Evolutionary conservation across 768 basidiomycete genomes (phyloP).

Genomic region (Xerocomellus dryophilus): DNA sequence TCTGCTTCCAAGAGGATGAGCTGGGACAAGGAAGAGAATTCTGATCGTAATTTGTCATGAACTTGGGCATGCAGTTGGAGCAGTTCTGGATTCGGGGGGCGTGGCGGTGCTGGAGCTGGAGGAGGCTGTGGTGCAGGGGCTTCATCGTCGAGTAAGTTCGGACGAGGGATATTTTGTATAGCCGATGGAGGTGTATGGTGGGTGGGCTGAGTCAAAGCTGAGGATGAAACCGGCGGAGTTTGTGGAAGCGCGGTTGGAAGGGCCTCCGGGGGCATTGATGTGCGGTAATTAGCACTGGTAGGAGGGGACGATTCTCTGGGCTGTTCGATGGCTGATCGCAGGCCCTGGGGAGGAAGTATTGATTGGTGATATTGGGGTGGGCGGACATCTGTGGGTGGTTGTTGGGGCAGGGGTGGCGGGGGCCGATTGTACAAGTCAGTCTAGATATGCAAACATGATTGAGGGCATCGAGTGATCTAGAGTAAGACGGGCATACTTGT

Average conservation of each 20-base stretch:
- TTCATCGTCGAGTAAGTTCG: slow-evolving; percentile 69
- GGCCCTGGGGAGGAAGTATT: slow-evolving; percentile 14
- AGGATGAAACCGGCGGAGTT: slow-evolving; percentile 23
- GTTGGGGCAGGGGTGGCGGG: slow-evolving; percentile 35
- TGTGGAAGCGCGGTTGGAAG: slow-evolving; percentile 28
- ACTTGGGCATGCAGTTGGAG: slow-evolving; percentile 75
- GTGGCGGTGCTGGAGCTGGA: slow-evolving; percentile 54
- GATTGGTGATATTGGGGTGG: slow-evolving; percentile 31
- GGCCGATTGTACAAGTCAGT: slow-evolving; percentile 33
- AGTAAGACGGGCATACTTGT: slow-evolving; percentile 21
- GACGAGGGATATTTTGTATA: slow-evolving; percentile 26
- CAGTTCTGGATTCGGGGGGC: slow-evolving; percentile 88
- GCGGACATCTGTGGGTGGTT: slow-evolving; percentile 17
- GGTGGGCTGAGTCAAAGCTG: slow-evolving; percentile 25
- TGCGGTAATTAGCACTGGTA: slow-evolving; percentile 29
- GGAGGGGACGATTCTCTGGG: slow-evolving; percentile 20
- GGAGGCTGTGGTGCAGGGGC: slow-evolving; percentile 27
- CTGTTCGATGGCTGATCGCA: slow-evolving; percentile 19
- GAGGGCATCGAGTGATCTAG: not conserved
- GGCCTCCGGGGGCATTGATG: slow-evolving; percentile 27
- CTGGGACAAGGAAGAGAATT: slow-evolving; percentile 67
- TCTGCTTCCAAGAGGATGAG: slow-evolving; percentile 65
- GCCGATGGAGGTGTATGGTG: slow-evolving; percentile 19
- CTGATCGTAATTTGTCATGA: slow-evolving; percentile 68
- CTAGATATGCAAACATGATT: slow-evolving; percentile 12